phyloP scores from a whole-genome alignment of 2,329 filamentous ascomycete species.

The Hymenoscyphus fructigenus region DNA sequence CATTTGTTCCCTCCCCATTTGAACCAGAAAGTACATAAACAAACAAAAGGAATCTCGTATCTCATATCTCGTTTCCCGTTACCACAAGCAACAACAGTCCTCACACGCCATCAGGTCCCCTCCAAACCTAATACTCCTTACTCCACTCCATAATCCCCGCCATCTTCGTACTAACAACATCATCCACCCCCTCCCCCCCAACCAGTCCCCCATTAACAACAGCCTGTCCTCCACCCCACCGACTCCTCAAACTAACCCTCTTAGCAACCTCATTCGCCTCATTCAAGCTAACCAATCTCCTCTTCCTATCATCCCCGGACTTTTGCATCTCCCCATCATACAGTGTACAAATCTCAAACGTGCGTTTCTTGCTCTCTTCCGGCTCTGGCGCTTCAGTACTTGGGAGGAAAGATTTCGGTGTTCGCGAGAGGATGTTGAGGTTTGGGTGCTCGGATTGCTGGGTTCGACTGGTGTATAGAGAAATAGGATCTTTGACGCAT shows the following conservation, averaged over 20 bases:
- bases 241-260: slow-evolving; percentile 32
- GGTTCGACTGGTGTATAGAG: slow-evolving; percentile 24
- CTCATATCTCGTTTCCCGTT: too few relatives aligned
- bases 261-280: slow-evolving; percentile 63
- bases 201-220: slow-evolving; percentile 27
- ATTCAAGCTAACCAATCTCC: slow-evolving; percentile 53
- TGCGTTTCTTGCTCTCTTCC: slow-evolving; percentile 25
- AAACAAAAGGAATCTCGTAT: too few relatives aligned
- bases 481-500: slow-evolving; percentile 20
- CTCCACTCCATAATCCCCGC: background rate
- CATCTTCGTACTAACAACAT: slow-evolving; percentile 28
- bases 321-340: slow-evolving; percentile 27
- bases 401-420: slow-evolving; percentile 11
- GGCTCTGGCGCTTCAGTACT: background rate
- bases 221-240: slow-evolving; percentile 19
- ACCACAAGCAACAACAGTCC: too few relatives aligned
- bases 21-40: too few relatives aligned
- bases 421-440: slow-evolving; percentile 11
- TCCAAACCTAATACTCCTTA: background rate
- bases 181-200: slow-evolving; percentile 21
- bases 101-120: too few relatives aligned
- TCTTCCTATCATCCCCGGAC: slow-evolving; percentile 40
- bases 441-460: background rate
- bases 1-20: too few relatives aligned
- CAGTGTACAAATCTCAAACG: slow-evolving; percentile 41